A percentile compares a stretch with the other conserved stretches of the same genome.
phyloP scores from a whole-genome alignment of 2,329 filamentous ascomycete species.

The Nigrograna mackinnonii region DNA sequence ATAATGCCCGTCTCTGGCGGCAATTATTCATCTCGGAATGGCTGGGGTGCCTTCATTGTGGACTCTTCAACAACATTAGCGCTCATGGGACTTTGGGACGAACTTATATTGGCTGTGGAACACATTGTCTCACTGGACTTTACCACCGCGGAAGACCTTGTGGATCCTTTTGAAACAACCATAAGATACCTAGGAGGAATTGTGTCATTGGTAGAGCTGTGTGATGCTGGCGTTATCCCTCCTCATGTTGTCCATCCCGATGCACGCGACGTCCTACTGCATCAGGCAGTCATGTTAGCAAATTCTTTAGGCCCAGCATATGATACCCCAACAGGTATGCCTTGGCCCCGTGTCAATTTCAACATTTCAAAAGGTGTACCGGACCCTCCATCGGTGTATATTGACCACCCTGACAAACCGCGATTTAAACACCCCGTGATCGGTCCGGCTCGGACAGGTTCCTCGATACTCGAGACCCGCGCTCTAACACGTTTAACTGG shows the following conservation, averaged over 20 bases:
- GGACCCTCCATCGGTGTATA: conserved; percentile 30
- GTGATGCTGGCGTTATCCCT: conserved; percentile 45
- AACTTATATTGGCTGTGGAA: conserved; percentile 43
- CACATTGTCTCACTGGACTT: conserved; percentile 45
- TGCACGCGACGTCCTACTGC: conserved; percentile 36
- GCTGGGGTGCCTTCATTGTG: conserved; percentile 49
- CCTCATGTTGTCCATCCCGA: conserved; percentile 30
- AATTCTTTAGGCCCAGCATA: conserved; percentile 43
- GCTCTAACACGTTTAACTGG: conserved; percentile 46
- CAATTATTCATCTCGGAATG: conserved; percentile 39
- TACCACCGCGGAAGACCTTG: conserved; percentile 32
- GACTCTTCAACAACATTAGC: conserved; percentile 45
- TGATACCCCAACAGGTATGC: conserved; percentile 46
- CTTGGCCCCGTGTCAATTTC: conserved; percentile 51
- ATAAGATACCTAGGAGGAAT: conserved; percentile 46
- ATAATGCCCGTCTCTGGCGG: conserved; percentile 43
- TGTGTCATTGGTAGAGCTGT: conserved; percentile 44
- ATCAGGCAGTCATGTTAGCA: conserved; percentile 42
- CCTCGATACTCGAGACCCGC: conserved; percentile 49
- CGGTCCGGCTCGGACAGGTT: conserved; percentile 47
- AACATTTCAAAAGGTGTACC: conserved; percentile 33
- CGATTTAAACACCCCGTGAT: conserved; percentile 40
- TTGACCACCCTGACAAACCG: conserved; percentile 30
- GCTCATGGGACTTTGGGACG: conserved; percentile 48
- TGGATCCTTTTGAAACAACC: conserved; percentile 48